These are phyloP conservation scores for Omphalea diandra DNA, from an alignment of 441 rosid genomes.

Conservation along the genomic window DNA sequence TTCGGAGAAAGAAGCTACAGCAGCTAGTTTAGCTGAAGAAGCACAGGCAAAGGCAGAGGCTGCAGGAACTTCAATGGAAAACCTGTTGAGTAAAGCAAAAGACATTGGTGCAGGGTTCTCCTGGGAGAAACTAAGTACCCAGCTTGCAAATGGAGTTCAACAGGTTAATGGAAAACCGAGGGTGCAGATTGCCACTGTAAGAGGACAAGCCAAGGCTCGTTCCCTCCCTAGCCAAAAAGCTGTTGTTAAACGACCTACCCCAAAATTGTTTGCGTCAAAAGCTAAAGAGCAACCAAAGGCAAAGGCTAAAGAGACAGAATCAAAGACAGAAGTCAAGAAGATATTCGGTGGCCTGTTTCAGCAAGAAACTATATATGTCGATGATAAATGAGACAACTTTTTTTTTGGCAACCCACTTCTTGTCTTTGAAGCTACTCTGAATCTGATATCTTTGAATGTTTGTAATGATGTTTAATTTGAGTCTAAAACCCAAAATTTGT, in stretches of 20 bases:
- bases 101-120: constrained; percentile 62
- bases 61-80: constrained; percentile 49
- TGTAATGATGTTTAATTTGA: not conserved
- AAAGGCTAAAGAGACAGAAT: constrained; percentile 35
- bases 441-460: constrained; percentile 2
- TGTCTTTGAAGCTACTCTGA: not conserved
- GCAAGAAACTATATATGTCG: constrained; percentile 87
- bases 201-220: constrained; percentile 88
- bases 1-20: constrained; percentile 50
- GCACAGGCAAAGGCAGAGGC: constrained; percentile 60
- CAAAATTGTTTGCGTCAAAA: constrained; percentile 26
- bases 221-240: constrained; percentile 63
- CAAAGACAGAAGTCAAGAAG: constrained; percentile 65
- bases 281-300: constrained; percentile 32
- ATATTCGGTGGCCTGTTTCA: constrained; percentile 82
- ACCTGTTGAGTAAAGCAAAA: constrained; percentile 61
- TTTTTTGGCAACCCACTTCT: not conserved
- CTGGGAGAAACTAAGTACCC: constrained; percentile 71
- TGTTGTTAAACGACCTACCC: constrained; percentile 39
- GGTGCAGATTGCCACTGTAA: constrained; percentile 77
- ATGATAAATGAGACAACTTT: constrained; percentile 56
- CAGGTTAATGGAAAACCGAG: constrained; percentile 34
- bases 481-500: not conserved
- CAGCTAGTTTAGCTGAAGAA: constrained; percentile 56
- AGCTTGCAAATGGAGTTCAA: constrained; percentile 54